phyloP scores from a whole-genome alignment of 192 early-diverging fungal species.

The Linnemannia hyalina region DNA sequence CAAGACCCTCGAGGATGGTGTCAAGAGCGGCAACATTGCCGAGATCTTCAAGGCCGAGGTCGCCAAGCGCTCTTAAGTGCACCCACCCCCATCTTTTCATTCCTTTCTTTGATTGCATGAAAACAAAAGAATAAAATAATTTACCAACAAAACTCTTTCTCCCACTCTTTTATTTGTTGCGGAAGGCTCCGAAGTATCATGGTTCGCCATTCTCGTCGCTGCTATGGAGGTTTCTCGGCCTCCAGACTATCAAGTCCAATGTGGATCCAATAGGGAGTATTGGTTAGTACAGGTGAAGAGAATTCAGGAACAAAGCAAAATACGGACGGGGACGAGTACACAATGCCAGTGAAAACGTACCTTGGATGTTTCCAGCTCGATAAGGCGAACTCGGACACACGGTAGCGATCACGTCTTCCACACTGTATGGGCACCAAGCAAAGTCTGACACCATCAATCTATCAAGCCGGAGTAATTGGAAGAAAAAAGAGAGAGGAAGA shows the following conservation, averaged over 20 bases:
- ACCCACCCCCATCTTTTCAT: not conserved
- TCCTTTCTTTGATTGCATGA: not conserved
- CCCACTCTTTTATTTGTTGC: not conserved
- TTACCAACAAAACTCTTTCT: constrained; percentile 1
- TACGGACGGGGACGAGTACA: not conserved
- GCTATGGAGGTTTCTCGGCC: constrained; percentile 32
- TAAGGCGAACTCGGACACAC: constrained; percentile 18
- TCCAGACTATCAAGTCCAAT: not conserved
- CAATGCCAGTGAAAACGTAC: not conserved
- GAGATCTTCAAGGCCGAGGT: constrained; percentile 69
- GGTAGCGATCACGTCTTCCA: constrained; percentile 36
- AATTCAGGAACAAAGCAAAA: not conserved
- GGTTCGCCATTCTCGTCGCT: constrained; percentile 39
- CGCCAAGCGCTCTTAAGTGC: constrained; percentile 49
- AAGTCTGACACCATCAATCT: constrained; percentile 32
- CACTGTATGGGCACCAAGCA: constrained; percentile 30
- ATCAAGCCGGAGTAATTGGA: not conserved
- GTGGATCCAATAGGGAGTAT: not conserved
- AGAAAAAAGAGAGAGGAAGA: not conserved
- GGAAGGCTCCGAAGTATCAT: not conserved
- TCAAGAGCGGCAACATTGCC: constrained; percentile 71
- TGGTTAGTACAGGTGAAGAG: too few species aligned
- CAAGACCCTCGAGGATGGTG: constrained; percentile 71
- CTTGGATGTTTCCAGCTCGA: constrained; percentile 36
- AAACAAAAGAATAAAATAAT: constrained; percentile 6